Base-by-base conservation (phyloP, 2,329 filamentous ascomycete species). In the Dissoconium aciculare region DNA sequence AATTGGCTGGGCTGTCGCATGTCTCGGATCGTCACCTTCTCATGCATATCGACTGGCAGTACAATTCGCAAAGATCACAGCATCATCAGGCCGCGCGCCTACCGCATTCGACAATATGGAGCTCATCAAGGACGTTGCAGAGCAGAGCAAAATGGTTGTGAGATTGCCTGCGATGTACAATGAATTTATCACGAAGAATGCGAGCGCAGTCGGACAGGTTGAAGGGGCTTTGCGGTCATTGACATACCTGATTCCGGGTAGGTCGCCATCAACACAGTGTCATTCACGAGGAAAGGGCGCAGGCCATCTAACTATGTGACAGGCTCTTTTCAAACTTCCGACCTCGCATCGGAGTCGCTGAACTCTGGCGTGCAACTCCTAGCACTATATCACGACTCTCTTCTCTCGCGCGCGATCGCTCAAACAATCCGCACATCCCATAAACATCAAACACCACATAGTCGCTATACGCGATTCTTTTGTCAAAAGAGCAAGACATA, bases 151-250 rank as follows among this genome's bases (percentile, higher is more conserved):
- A 30, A 33, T 42, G 25, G 38, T 44, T 23, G 37, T 49, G 33
- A 41, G 33, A n/a, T 35, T 54, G 26, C 52, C 52, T n/a, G n/a
- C n/a, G 41, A 69, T 74, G 59, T 92, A 92, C 57, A 74, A 75
- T 49, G 77, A 89, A 42, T 94, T 95, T 59, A 87, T 98, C 62
- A 79, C 81, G 39, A 89, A 87, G 60, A 98, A 98, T 55, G 76
- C 84, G 38, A 78, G 83, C 50, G 83, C 91, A 36, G 84, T 98
- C 31, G 82, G 83, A 29, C 85, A 93, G 61, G 87, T 98, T 40
- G 89, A 98, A 62, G 91, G 82, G 40, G 83, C 84, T 10, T 62
- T 98, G 50, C 74, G 89, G 23, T 93, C 84, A 15, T 61, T 98
- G 42, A 94, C 87, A 28, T 98, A 98, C 55, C 84, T 98, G 42